Conservation (phyloP, 139 green algal species). For the Microglena sp. region DNA sequence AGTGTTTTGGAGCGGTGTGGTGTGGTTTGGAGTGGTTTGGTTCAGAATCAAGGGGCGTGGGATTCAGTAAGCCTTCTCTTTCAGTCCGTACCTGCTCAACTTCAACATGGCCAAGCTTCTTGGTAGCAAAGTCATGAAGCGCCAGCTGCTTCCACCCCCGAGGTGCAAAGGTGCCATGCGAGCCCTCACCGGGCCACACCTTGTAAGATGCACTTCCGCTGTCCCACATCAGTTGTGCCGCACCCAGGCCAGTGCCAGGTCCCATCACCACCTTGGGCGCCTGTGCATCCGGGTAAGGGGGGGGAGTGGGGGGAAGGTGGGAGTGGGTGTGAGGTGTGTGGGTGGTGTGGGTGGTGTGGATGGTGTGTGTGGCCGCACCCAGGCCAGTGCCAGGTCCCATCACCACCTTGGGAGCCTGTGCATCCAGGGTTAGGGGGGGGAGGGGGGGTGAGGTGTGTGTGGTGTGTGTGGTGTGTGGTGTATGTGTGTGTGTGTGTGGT, state of each 20-base stretch:
- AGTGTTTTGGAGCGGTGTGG: too few relatives aligned
- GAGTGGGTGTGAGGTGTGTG: too few relatives aligned
- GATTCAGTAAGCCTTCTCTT: too few relatives aligned
- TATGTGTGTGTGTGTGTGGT: not conserved
- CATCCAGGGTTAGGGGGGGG: too few relatives aligned
- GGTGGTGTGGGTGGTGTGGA: too few relatives aligned
- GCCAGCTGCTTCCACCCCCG: constrained; percentile 74
- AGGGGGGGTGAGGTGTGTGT: not conserved
- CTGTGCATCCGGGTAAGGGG: constrained; percentile 23
- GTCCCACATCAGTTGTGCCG: constrained; percentile 83
- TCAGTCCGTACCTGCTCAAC: constrained; percentile 66
- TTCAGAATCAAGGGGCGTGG: too few relatives aligned
- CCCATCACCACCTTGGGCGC: constrained; percentile 75
- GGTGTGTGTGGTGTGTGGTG: not conserved
- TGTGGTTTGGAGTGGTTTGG: too few relatives aligned
- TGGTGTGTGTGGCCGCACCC: too few relatives aligned
- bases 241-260: constrained; percentile 84
- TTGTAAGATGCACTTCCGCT: constrained; percentile 9
- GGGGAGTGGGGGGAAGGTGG: too few relatives aligned
- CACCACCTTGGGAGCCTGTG: too few relatives aligned
- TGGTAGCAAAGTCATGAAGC: constrained; percentile 54
- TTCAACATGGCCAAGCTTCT: constrained; percentile 63
- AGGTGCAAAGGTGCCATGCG: constrained; percentile 77
- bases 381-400: too few relatives aligned
- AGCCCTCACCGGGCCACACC: constrained; percentile 58